Evolutionary conservation across 2,329 filamentous ascomycete species (phyloP), one percentile per base, ranked within the genome.

Genomic region (Aspergillus aculeatinus): DNA sequence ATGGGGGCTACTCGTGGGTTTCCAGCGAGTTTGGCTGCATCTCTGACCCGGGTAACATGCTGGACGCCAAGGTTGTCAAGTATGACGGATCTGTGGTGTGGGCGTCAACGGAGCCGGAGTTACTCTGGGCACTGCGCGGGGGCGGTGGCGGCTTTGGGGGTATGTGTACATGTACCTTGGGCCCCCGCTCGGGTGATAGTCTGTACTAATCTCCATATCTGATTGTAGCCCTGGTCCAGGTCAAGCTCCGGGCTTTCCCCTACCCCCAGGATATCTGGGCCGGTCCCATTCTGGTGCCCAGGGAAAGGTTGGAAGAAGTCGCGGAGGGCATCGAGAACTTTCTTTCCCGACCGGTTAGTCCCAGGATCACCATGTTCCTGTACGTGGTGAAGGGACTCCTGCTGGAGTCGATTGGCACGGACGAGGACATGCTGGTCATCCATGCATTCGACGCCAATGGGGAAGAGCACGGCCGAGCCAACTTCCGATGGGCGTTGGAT

Each of bases 401-500:
- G 11, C 42, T 63, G 3, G 35, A 56, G 25, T 63, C 61, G 4
- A 57, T 61, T 4, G 52, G 39, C 2, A 48, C 51, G 1, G 44
- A 58, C 5, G 31, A 35, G 1, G 57, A 64, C 19, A 64, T 62
- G 62, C 35, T 62, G 14, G 29, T 62, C 9, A 55, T 64, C 2
- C 62, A 62, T 55, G 62, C 39, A 1, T 60, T 59, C 10, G 60
- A 84, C 65, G 74, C 71, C 48, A 79, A 67, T 33, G 79, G 77
- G 47, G 85, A 84, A 76, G 83, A 82, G 69, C 61, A 79, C 67
- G 48, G 68, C 71, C 0, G 79, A 80, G 75, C 75, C 0, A 76
- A 78, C 50, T 87, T 87, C 71, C 33, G 50, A 21, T 64, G 60
- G 60, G 62, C 60, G n/a, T 48, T 64, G 57, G 35, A 59, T 48